Percentiles rank a stretch among this genome's conserved stretches.
These are phyloP conservation scores for Fusarium coffeatum DNA, from an alignment of 2,329 filamentous ascomycete species.

Conservation along the genomic window DNA sequence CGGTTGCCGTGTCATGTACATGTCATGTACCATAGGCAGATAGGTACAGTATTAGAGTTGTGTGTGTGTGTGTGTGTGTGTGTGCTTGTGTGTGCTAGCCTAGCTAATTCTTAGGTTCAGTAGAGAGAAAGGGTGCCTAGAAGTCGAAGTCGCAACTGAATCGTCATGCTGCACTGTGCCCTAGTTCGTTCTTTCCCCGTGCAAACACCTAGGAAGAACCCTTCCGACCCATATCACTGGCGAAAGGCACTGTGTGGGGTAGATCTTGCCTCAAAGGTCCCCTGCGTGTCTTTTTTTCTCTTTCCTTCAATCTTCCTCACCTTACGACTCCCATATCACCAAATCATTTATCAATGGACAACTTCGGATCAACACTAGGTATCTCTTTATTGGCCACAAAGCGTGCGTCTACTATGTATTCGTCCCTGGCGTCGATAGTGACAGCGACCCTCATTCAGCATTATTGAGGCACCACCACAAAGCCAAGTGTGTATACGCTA, in stretches of 20 bases:
- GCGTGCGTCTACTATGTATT: too few species aligned
- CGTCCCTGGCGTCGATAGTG: not conserved
- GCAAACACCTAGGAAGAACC: constrained; percentile 16
- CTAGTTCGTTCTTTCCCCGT: not conserved
- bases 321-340: not conserved
- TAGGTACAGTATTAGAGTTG: constrained; percentile 11
- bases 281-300: not conserved
- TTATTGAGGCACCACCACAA: constrained; percentile 23
- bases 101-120: constrained; percentile 1
- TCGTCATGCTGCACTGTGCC: not conserved
- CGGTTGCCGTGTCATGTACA: constrained; percentile 12
- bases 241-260: constrained; percentile 10
- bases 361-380: not conserved
- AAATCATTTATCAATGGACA: not conserved
- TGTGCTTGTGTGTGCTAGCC: not conserved
- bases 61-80: constrained; percentile 5
- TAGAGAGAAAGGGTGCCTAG: constrained; percentile 5
- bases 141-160: not conserved
- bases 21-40: not conserved
- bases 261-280: not conserved
- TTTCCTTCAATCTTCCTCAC: not conserved
- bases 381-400: not conserved
- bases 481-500: constrained; percentile 18
- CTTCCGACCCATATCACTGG: constrained; percentile 3
- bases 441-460: not conserved